Evolutionary conservation across 495 filamentous ascomycete species (phyloP).

Genomic region (Baudoinia panamericana): DNA sequence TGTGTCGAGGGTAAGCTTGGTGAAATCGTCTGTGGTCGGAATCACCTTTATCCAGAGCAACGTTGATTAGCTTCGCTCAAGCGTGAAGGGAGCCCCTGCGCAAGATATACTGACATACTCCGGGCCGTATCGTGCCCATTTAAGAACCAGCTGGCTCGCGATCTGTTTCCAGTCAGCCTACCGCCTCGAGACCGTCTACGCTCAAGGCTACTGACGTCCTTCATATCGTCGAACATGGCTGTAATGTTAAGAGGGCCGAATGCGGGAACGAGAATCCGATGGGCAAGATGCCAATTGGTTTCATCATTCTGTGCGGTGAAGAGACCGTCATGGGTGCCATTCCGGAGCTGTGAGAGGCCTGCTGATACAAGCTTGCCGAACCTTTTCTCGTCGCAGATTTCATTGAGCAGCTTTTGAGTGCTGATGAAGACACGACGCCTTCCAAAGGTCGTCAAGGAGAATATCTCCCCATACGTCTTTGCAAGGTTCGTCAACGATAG

Average conservation of each 20-base stretch:
- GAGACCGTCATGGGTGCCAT: slow-evolving; percentile 50
- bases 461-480: slow-evolving; percentile 16
- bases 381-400: slow-evolving; percentile 53
- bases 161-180: slow-evolving; percentile 7
- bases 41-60: too few relatives aligned
- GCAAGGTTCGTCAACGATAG: slow-evolving; percentile 11
- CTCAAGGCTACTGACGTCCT: slow-evolving; percentile 3
- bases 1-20: slow-evolving; percentile 25
- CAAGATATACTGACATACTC: too few relatives aligned
- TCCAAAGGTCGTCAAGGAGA: slow-evolving; percentile 2
- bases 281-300: slow-evolving; percentile 57
- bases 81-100: too few relatives aligned
- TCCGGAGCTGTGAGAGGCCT: slow-evolving; percentile 41
- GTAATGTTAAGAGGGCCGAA: slow-evolving; percentile 61
- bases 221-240: slow-evolving; percentile 46
- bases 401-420: slow-evolving; percentile 46
- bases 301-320: slow-evolving; percentile 45
- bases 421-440: slow-evolving; percentile 7
- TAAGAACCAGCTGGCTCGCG: slow-evolving; percentile 17
- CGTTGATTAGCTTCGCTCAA: too few relatives aligned
- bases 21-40: slow-evolving; percentile 25
- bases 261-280: slow-evolving; percentile 53
- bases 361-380: slow-evolving; percentile 45
- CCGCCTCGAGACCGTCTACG: slow-evolving; percentile 32
- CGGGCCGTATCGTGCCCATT: slow-evolving; percentile 22